Percentiles rank a stretch among this genome's conserved stretches.
Conservation (phyloP, 2,329 filamentous ascomycete genomes). For the Penicillium sp. region DNA sequence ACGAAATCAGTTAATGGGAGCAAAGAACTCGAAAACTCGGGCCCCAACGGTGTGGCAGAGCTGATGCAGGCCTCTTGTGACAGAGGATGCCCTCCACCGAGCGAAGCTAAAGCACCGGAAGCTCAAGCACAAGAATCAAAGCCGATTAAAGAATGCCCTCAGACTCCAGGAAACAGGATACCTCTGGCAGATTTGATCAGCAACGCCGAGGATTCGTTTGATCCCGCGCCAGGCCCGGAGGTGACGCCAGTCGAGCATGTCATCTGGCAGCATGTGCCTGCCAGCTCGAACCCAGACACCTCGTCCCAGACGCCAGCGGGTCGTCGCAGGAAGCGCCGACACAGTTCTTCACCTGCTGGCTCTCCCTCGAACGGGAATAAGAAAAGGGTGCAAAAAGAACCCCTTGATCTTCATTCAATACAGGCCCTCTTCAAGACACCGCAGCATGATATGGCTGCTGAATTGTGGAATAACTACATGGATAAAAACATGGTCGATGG, state of each 20-base stretch:
- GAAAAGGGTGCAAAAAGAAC: constrained; percentile 39
- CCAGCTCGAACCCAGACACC: constrained; percentile 45
- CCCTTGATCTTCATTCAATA: constrained; percentile 60
- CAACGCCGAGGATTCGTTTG: constrained; percentile 58
- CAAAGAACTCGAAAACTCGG: constrained; percentile 48
- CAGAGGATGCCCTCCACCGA: constrained; percentile 20
- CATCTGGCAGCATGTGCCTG: constrained; percentile 56
- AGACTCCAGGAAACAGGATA: constrained; percentile 59
- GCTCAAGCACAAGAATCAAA: constrained; percentile 28
- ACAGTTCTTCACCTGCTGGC: constrained; percentile 70
- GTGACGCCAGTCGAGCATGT: constrained; percentile 62
- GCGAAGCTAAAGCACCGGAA: constrained; percentile 17
- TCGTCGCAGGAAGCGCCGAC: constrained; percentile 63
- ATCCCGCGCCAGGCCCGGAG: constrained; percentile 48
- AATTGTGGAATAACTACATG: constrained; percentile 76
- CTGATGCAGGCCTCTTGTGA: constrained; percentile 21
- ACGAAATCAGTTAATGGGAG: constrained; percentile 36
- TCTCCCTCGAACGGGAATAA: constrained; percentile 58
- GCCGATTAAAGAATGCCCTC: constrained; percentile 47
- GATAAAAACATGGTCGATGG: constrained; percentile 50
- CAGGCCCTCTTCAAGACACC: constrained; percentile 63
- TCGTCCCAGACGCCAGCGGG: constrained; percentile 50
- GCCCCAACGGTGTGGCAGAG: constrained; percentile 37
- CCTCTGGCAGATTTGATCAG: constrained; percentile 62
- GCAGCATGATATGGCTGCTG: constrained; percentile 69